These are phyloP conservation scores for Candida sphagnicola DNA, from an alignment of 805 yeast species.

Conservation along the genomic window DNA sequence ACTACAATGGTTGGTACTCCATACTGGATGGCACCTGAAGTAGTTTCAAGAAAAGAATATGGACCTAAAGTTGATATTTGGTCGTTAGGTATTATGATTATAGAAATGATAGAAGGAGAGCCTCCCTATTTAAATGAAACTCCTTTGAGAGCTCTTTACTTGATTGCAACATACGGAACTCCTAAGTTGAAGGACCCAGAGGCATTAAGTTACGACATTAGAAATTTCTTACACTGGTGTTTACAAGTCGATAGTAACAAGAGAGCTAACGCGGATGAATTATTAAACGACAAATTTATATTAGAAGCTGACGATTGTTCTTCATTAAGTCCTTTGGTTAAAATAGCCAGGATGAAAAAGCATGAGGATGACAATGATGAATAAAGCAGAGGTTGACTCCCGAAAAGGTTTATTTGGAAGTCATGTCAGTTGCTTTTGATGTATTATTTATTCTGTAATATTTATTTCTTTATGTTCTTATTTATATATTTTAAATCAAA, in stretches of 20 bases:
- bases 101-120: constrained; percentile 98
- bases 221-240: constrained; percentile 70
- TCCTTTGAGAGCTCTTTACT: constrained; percentile 87
- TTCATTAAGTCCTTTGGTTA: constrained; percentile 69
- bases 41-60: constrained; percentile 89
- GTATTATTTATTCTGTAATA: background rate
- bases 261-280: constrained; percentile 73
- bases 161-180: constrained; percentile 96
- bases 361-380: constrained; percentile 21
- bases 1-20: constrained; percentile 99
- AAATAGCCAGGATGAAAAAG: constrained; percentile 67
- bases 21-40: constrained; percentile 99
- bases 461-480: background rate
- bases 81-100: constrained; percentile 97
- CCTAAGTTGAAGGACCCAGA: constrained; percentile 91
- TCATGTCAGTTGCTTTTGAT: no score
- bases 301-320: constrained; percentile 56
- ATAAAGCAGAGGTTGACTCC: no score
- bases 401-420: no score
- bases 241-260: constrained; percentile 79
- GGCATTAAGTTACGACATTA: constrained; percentile 60
- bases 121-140: constrained; percentile 97
- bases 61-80: constrained; percentile 97
- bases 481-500: background rate
- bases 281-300: constrained; percentile 65